Evolutionary conservation across 2,329 filamentous ascomycete genomes (phyloP), one percentile per base, ranked within the genome.

Genomic region (Microdochium trichocladiopsis): DNA sequence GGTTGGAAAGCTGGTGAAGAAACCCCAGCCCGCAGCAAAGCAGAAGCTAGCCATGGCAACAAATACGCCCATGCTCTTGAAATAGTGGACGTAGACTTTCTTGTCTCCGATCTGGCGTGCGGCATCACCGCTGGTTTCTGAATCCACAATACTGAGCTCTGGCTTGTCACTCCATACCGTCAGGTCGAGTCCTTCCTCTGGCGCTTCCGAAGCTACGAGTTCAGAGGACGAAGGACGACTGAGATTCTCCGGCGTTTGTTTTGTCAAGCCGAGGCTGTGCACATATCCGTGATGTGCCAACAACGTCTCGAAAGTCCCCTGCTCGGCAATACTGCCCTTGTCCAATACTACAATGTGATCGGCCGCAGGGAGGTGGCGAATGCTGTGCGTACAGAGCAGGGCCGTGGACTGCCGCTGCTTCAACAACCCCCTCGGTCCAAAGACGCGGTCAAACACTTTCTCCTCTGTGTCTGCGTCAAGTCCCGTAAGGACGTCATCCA

Each of bases 271-370:
- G 14, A 31, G 28, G 14, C 28, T 14, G 28, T 31, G 28, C 8
- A 31, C 28, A 31, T 31, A 31, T 8, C 28, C 28, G 14, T 58
- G 49, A 4, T 62, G 57, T 4, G 59, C 52, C 48, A 69, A 60
- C 1, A 77, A 63, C 5, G 69, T 57, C 5, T 62, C 50, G 45
- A 73, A 77, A 0, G 58, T 64, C 2, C 71, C 71, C 55, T 79
- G 69, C 25, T 80, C 75, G 1, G 71, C 60, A 1, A 79, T 58
- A 2, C 57, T 64, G 0, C 74, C 72, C 2, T 69, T 61, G 0
- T 68, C 69, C 0, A 82, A 66, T 0, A 71, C 73, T 37, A 80
- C 70, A 8, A 80, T 71, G 31, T 76, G 70, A 47, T 77, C 69
- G 2, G 74, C 71, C 1, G 63, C 60, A 0, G 72, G 69, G 1